These are phyloP conservation scores for Epichloe scottii DNA, from an alignment of 2,329 filamentous ascomycete genomes.

Conservation along the genomic window DNA sequence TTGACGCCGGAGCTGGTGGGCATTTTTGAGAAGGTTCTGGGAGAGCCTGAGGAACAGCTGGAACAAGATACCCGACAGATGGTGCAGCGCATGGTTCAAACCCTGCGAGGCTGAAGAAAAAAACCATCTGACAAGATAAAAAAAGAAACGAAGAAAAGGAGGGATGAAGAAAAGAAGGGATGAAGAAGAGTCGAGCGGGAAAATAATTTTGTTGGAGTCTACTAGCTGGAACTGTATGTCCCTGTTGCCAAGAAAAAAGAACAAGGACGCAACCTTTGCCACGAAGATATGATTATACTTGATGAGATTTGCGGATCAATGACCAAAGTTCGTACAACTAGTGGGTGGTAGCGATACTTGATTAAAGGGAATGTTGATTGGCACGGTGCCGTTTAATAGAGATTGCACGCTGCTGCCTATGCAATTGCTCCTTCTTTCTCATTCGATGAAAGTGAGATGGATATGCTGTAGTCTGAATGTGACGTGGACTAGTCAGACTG, in stretches of 20 bases:
- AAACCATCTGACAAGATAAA: neutral
- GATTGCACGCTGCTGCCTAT: neutral
- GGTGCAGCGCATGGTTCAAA: constrained; percentile 50
- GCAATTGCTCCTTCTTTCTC: too few species aligned
- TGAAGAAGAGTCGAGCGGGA: neutral
- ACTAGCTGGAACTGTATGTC: neutral
- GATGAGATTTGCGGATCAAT: constrained; percentile 5
- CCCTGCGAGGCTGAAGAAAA: constrained; percentile 14
- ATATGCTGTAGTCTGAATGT: too few species aligned
- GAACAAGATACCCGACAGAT: constrained; percentile 56
- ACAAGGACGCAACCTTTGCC: neutral
- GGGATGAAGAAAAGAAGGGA: neutral
- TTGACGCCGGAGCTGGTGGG: constrained; percentile 58
- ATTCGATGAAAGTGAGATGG: too few species aligned
- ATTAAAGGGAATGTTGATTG: neutral
- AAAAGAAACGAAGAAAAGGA: neutral
- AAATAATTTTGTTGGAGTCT: neutral
- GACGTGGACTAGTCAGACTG: too few species aligned
- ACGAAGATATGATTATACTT: constrained; percentile 6
- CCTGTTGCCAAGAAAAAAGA: neutral
- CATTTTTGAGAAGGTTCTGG: constrained; percentile 61
- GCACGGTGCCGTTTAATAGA: neutral
- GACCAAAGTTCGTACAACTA: neutral
- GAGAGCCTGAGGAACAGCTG: constrained; percentile 62
- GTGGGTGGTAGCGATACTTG: constrained; percentile 1